phyloP scores from a whole-genome alignment of 352 stramenopile species.

The Pythium aquatile region DNA sequence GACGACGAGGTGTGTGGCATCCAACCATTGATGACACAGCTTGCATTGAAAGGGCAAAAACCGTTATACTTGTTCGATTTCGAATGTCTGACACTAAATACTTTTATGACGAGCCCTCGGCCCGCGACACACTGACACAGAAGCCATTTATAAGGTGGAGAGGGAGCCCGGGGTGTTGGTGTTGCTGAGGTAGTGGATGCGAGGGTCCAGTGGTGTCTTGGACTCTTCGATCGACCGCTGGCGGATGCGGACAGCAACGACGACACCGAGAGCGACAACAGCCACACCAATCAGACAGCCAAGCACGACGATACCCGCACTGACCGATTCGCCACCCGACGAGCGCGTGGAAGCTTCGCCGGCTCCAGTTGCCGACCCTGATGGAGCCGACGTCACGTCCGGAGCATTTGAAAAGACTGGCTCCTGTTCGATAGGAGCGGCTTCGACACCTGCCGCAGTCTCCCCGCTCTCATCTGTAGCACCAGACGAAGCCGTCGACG shows the following conservation, averaged over 20 bases:
- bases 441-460: background rate
- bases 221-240: constrained; percentile 41
- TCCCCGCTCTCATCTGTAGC: constrained; percentile 9
- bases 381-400: constrained; percentile 15
- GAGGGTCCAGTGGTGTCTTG: constrained; percentile 41
- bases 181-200: constrained; percentile 26
- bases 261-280: constrained; percentile 38
- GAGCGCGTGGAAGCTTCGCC: constrained; percentile 34
- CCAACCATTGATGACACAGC: too few relatives aligned
- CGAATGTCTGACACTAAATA: constrained; percentile 1
- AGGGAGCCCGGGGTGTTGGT: constrained; percentile 1
- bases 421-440: background rate
- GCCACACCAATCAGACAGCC: constrained; percentile 38
- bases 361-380: constrained; percentile 11
- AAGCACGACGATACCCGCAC: constrained; percentile 37
- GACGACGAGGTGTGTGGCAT: too few relatives aligned
- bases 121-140: background rate
- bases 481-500: background rate
- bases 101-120: too few relatives aligned
- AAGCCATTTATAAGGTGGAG: constrained; percentile 9
- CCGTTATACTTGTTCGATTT: background rate
- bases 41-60: too few relatives aligned
- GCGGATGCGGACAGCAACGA: constrained; percentile 39
- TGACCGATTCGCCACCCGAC: constrained; percentile 14
- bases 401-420: constrained; percentile 6